Percentiles rank a stretch among this genome's conserved stretches.
Conservation (phyloP, 2,329 filamentous ascomycete genomes). For the Pseudogymnoascus sp. region DNA sequence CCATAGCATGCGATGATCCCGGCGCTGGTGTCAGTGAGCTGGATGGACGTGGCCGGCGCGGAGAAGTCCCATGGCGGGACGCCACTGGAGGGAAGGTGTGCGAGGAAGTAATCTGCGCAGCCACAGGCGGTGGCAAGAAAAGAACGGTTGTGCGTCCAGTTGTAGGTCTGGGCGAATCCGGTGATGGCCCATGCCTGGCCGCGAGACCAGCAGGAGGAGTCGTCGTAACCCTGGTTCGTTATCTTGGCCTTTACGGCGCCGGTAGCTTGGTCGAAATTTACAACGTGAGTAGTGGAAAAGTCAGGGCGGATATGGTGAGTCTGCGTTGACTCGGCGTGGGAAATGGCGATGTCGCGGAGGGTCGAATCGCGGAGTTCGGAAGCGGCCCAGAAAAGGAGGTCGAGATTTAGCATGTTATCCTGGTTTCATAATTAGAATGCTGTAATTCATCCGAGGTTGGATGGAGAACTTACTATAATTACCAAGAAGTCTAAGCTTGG, state of each 20-base stretch:
- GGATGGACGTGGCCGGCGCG: conserved; percentile 30
- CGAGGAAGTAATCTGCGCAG: conserved; percentile 43
- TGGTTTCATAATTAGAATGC: conserved; percentile 12
- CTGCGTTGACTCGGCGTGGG: conserved; percentile 37
- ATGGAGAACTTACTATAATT: conserved; percentile 32
- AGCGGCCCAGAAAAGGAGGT: conserved; percentile 39
- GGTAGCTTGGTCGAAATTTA: conserved; percentile 40
- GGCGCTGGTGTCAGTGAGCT: conserved; percentile 35
- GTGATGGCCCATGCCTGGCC: conserved; percentile 46
- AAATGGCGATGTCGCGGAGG: conserved; percentile 33
- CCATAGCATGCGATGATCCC: conserved; percentile 37
- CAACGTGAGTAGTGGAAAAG: conserved; percentile 38
- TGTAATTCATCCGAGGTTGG: background rate
- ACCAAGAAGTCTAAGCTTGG: conserved; percentile 35
- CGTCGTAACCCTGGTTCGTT: conserved; percentile 42
- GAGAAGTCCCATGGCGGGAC: conserved; percentile 47
- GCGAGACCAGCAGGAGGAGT: conserved; percentile 41
- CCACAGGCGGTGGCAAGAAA: conserved; percentile 39
- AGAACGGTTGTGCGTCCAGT: conserved; percentile 38
- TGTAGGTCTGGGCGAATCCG: conserved; percentile 42
- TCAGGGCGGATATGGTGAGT: conserved; percentile 37
- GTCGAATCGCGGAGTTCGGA: conserved; percentile 28
- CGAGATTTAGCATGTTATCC: conserved; percentile 39
- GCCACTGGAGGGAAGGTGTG: conserved; percentile 32
- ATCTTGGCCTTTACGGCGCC: conserved; percentile 36